These are phyloP conservation scores for Carex cristatella DNA, from an alignment of 176 grass and related monocot genomes.

Conservation along the genomic window DNA sequence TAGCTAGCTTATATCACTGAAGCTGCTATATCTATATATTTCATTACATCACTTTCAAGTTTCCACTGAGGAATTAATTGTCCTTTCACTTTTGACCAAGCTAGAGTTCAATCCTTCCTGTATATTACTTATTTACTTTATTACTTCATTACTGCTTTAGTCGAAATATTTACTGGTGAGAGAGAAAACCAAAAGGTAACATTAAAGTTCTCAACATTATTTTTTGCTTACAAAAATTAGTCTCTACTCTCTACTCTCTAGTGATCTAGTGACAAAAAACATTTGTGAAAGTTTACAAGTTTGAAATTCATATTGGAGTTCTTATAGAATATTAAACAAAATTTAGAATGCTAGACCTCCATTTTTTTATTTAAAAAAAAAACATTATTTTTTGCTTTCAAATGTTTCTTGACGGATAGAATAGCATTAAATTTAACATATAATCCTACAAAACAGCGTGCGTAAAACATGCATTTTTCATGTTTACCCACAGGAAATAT, in stretches of 20 bases:
- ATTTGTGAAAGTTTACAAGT: too few relatives aligned
- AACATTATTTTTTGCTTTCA: background rate
- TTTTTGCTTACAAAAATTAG: too few relatives aligned
- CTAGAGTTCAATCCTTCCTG: background rate
- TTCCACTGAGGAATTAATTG: background rate
- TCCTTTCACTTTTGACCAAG: background rate
- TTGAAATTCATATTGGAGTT: too few relatives aligned
- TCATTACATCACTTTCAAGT: background rate
- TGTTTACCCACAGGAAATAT: background rate
- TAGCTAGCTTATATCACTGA: background rate
- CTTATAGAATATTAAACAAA: too few relatives aligned
- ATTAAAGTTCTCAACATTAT: background rate
- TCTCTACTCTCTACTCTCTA: too few relatives aligned
- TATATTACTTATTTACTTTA: background rate
- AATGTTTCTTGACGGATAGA: too few relatives aligned
- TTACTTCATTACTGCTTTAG: background rate
- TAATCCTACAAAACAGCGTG: background rate
- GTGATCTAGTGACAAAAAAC: too few relatives aligned
- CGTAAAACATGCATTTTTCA: background rate
- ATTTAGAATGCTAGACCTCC: too few relatives aligned
- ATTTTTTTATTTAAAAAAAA: too few relatives aligned
- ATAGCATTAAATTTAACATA: too few relatives aligned
- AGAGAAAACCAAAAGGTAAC: background rate
- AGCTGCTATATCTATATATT: background rate
- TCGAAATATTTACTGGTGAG: background rate